phyloP scores from a whole-genome alignment of 352 stramenopile genomes.

The Aphanomyces stellatus region DNA sequence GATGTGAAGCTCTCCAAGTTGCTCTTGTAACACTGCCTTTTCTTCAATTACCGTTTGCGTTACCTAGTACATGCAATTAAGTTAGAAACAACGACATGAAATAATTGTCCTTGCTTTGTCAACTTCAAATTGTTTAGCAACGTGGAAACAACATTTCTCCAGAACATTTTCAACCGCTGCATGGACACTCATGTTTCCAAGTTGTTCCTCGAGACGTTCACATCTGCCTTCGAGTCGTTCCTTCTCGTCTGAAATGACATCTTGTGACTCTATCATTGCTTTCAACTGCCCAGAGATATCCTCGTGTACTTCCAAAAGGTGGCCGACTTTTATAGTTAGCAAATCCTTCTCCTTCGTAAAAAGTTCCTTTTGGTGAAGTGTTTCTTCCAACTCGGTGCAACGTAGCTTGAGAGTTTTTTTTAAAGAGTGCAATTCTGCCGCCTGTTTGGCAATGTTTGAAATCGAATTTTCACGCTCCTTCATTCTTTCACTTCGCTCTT shows the following conservation, averaged over 20 bases:
- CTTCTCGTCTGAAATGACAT: constrained; percentile 31
- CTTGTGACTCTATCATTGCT: not conserved
- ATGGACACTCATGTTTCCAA: constrained; percentile 38
- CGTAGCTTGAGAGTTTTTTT: constrained; percentile 46
- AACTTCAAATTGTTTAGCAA: constrained; percentile 41
- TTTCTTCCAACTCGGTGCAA: constrained; percentile 30
- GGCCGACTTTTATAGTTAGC: constrained; percentile 29
- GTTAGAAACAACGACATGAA: too few relatives aligned
- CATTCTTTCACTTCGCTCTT: constrained; percentile 30
- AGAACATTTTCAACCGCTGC: constrained; percentile 47
- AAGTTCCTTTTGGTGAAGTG: constrained; percentile 35
- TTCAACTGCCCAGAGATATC: constrained; percentile 25
- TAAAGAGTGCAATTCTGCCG: constrained; percentile 39
- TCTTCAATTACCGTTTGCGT: constrained; percentile 45
- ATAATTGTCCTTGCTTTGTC: constrained; percentile 35
- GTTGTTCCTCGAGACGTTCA: constrained; percentile 46
- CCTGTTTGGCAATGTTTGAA: constrained; percentile 46
- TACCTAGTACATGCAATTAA: not conserved
- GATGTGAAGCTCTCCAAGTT: constrained; percentile 59
- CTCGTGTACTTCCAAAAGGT: constrained; percentile 25
- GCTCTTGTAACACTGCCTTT: constrained; percentile 54
- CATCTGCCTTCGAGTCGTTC: constrained; percentile 31
- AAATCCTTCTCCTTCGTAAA: constrained; percentile 37
- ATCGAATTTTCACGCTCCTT: constrained; percentile 55
- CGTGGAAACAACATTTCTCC: constrained; percentile 42